A percentile compares a stretch with the other conserved stretches of the same genome.
Evolutionary conservation across 768 basidiomycete species (phyloP).

Genomic region (Naematelia encephala): DNA sequence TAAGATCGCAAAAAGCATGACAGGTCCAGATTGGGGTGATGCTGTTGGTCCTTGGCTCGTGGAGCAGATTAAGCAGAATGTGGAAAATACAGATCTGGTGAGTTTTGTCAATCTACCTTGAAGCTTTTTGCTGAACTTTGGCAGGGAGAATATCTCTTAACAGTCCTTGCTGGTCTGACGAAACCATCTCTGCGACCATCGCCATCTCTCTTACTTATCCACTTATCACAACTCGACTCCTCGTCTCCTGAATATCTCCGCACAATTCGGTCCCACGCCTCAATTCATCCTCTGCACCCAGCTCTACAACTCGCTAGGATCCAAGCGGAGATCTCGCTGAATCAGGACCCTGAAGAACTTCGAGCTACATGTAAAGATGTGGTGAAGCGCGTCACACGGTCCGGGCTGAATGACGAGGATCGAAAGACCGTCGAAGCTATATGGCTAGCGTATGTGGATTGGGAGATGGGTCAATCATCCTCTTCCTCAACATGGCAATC

Average conservation of each 20-base stretch:
- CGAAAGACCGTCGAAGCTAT: neutral
- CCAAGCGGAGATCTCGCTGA: conserved; percentile 51
- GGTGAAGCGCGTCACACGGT: conserved; percentile 10
- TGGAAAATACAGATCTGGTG: conserved; percentile 46
- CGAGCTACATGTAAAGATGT: conserved; percentile 13
- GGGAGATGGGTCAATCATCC: conserved; percentile 2
- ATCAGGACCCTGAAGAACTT: neutral
- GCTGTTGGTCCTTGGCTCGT: conserved; percentile 55
- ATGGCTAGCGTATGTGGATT: conserved; percentile 11
- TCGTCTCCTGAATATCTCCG: conserved; percentile 50
- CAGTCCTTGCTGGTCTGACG: conserved; percentile 36
- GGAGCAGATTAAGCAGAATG: conserved; percentile 55
- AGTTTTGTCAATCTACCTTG: conserved; percentile 12
- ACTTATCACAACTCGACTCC: conserved; percentile 20
- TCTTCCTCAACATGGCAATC: conserved; percentile 11
- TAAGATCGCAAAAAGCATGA: conserved; percentile 37
- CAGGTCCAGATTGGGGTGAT: conserved; percentile 33
- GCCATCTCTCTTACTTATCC: conserved; percentile 28
- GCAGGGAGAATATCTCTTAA: conserved; percentile 60
- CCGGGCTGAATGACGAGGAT: conserved; percentile 2
- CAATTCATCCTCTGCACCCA: conserved; percentile 50
- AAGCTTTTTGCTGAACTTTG: neutral
- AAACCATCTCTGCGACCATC: conserved; percentile 36
- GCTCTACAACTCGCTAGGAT: conserved; percentile 60
- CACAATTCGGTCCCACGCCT: conserved; percentile 57